These are phyloP conservation scores for Amanita pseudoporphyria DNA, from an alignment of 768 basidiomycete genomes.

Conservation along the genomic window DNA sequence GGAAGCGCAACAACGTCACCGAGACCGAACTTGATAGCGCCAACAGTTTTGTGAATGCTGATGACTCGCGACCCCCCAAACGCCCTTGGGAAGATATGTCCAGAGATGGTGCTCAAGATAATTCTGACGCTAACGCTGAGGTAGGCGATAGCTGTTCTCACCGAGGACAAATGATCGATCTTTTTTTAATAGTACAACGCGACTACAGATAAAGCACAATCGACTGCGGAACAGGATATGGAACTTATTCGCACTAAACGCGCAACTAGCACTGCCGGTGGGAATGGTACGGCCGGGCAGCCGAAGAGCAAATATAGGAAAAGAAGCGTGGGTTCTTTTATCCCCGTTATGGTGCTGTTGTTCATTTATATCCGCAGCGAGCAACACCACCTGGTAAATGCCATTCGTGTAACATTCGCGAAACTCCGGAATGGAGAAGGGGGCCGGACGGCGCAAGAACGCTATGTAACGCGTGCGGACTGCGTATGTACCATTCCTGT, in stretches of 20 bases:
- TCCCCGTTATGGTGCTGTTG: conserved; percentile 6
- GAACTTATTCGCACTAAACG: conserved; percentile 76
- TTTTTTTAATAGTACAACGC: background rate
- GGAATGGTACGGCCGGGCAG: conserved; percentile 37
- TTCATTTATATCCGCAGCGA: conserved; percentile 36
- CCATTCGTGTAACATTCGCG: conserved; percentile 79
- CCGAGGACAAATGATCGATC: background rate
- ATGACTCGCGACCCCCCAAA: conserved; percentile 59
- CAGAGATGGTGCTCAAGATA: conserved; percentile 29
- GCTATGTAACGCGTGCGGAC: conserved; percentile 76
- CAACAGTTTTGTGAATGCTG: conserved; percentile 26
- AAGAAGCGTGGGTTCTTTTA: conserved; percentile 56
- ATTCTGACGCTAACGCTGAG: conserved; percentile 23
- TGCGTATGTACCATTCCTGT: conserved; percentile 47
- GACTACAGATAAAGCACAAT: conserved; percentile 30
- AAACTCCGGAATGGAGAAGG: conserved; percentile 84
- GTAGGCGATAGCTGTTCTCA: conserved; percentile 18
- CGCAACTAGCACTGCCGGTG: conserved; percentile 58
- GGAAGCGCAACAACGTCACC: conserved; percentile 33
- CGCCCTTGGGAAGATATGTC: conserved; percentile 73
- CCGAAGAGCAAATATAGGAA: conserved; percentile 79
- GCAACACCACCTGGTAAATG: conserved; percentile 82
- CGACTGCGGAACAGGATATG: conserved; percentile 78
- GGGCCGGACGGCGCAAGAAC: conserved; percentile 81
- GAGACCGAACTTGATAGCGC: conserved; percentile 21